Percentiles rank a stretch among this genome's conserved stretches.
These are phyloP conservation scores for Aspergillus mulundensis DNA, from an alignment of 495 filamentous ascomycete species.

Conservation along the genomic window DNA sequence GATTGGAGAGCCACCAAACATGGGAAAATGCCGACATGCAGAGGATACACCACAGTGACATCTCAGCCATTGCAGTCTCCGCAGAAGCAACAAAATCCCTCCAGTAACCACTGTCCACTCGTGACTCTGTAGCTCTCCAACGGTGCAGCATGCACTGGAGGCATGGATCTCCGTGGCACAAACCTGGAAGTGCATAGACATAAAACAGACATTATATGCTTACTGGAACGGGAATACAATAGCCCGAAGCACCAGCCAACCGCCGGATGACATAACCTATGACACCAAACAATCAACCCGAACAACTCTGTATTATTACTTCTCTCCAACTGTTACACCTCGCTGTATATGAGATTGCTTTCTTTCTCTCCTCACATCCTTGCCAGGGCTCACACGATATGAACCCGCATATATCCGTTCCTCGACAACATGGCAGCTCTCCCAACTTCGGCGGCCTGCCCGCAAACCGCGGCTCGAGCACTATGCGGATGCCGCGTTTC, in stretches of 20 bases:
- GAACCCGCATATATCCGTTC: conserved; percentile 62
- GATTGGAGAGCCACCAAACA: too few relatives aligned
- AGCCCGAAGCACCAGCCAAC: neutral
- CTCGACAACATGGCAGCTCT: conserved; percentile 54
- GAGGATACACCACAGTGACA: too few relatives aligned
- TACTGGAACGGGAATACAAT: conserved; percentile 1
- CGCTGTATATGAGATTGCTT: conserved; percentile 12
- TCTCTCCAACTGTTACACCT: neutral
- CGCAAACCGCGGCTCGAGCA: conserved; percentile 43
- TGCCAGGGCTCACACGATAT: conserved; percentile 32
- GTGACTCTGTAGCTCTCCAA: too few relatives aligned
- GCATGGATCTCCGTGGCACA: neutral
- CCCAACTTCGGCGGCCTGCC: conserved; percentile 51
- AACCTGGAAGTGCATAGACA: neutral
- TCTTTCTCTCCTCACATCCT: conserved; percentile 9
- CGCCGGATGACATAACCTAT: conserved; percentile 17
- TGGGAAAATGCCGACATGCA: too few relatives aligned
- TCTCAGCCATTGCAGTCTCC: too few relatives aligned
- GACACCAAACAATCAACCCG: neutral
- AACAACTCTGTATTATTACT: neutral
- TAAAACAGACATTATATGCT: neutral
- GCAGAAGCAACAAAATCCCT: too few relatives aligned
- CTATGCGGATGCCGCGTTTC: conserved; percentile 53
- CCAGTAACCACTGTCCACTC: too few relatives aligned
- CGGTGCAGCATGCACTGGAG: neutral